phyloP scores from a whole-genome alignment of 352 stramenopile genomes.

The Phytopythium aichiense region DNA sequence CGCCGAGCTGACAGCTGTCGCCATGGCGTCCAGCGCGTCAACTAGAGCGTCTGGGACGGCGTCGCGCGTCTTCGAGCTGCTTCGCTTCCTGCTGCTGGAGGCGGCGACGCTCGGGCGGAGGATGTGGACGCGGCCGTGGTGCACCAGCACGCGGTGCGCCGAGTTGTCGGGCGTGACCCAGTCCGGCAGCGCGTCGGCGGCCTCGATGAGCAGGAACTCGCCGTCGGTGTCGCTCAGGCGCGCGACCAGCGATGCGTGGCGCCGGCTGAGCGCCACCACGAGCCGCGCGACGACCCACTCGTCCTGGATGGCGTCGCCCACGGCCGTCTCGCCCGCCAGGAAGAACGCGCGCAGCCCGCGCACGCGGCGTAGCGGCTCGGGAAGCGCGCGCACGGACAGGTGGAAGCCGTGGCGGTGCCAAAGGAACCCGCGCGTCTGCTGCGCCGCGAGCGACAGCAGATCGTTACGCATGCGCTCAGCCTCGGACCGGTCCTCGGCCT shows the following conservation, averaged over 20 bases:
- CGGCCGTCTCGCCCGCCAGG: slow-evolving; percentile 29
- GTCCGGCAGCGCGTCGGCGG: slow-evolving; percentile 54
- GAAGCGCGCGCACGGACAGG: slow-evolving; percentile 13
- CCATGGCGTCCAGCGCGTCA: background rate
- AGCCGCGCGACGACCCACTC: slow-evolving; percentile 61
- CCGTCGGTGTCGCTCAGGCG: slow-evolving; percentile 50
- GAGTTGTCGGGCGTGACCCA: slow-evolving; percentile 64
- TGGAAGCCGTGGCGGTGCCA: slow-evolving; percentile 59
- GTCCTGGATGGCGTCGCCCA: slow-evolving; percentile 65
- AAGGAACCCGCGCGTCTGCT: slow-evolving; percentile 37
- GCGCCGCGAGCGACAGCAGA: slow-evolving; percentile 23
- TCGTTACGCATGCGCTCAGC: slow-evolving; percentile 13
- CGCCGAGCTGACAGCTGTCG: background rate
- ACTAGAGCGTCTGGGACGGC: background rate
- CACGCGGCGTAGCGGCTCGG: background rate
- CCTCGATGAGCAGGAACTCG: slow-evolving; percentile 78
- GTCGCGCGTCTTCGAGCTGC: slow-evolving; percentile 6
- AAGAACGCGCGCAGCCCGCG: slow-evolving; percentile 20
- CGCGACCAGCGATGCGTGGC: slow-evolving; percentile 28
- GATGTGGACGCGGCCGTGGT: slow-evolving; percentile 26
- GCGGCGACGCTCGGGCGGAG: background rate
- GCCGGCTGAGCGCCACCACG: slow-evolving; percentile 38
- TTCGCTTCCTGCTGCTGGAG: background rate
- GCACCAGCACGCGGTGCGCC: slow-evolving; percentile 42
- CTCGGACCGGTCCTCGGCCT: slow-evolving; percentile 3